Conservation (phyloP, 1,284 basidiomycete species). For the Bondarzewia mesenterica region DNA sequence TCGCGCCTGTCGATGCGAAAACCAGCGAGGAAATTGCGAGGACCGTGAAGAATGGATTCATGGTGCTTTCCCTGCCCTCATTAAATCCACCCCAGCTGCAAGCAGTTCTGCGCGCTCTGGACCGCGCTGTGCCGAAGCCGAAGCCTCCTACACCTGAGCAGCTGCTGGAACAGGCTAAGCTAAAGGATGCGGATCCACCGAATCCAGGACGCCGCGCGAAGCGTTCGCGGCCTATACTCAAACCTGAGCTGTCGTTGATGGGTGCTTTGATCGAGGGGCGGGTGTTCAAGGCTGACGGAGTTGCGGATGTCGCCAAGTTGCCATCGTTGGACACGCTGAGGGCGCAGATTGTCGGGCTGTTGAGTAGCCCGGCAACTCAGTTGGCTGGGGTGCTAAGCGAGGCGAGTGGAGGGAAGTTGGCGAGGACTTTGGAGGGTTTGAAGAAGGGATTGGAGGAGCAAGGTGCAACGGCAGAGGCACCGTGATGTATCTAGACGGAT, state of each 20-base stretch:
- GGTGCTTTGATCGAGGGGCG: conserved; percentile 71
- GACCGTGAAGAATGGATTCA: conserved; percentile 50
- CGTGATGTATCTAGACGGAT: too few relatives aligned
- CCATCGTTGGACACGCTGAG: conserved; percentile 65
- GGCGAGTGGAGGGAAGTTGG: conserved; percentile 66
- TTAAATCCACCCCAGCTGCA: conserved; percentile 66
- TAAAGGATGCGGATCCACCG: conserved; percentile 40
- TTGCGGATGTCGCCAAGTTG: conserved; percentile 56
- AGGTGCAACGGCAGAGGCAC: conserved; percentile 2
- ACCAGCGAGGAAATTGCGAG: conserved; percentile 43
- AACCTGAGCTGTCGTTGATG: conserved; percentile 61
- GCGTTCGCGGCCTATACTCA: conserved; percentile 39
- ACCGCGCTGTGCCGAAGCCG: conserved; percentile 54
- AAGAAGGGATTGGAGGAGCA: conserved; percentile 59
- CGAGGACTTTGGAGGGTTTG: conserved; percentile 71
- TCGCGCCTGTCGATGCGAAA: conserved; percentile 39
- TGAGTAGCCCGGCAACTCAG: conserved; percentile 65
- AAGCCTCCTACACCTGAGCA: conserved; percentile 45
- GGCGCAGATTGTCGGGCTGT: conserved; percentile 68
- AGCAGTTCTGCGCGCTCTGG: conserved; percentile 59
- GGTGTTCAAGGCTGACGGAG: conserved; percentile 48
- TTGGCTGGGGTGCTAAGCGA: conserved; percentile 61
- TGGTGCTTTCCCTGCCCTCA: conserved; percentile 56
- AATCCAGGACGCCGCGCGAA: conserved; percentile 62
- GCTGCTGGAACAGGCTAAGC: conserved; percentile 37